Evolutionary conservation across 2,329 filamentous ascomycete species (phyloP).

Genomic region (Beauveria asiatica): DNA sequence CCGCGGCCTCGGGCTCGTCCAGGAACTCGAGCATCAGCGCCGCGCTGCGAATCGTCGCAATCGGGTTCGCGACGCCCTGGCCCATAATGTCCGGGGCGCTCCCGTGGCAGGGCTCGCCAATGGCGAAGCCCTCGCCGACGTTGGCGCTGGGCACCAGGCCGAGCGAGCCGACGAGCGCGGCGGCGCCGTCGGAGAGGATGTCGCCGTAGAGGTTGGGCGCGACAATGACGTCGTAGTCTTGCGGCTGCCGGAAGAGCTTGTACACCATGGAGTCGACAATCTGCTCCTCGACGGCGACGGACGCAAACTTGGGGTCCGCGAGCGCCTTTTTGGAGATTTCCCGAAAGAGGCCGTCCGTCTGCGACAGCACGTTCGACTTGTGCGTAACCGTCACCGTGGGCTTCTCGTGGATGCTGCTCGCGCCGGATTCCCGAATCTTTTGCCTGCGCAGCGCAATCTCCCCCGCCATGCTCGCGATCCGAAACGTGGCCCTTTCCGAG

Average conservation of each 20-base stretch:
- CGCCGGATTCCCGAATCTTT: conserved; percentile 58
- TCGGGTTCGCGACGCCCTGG: conserved; percentile 86
- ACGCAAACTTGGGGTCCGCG: conserved; percentile 51
- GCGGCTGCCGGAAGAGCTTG: conserved; percentile 95
- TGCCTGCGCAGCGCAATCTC: conserved; percentile 87
- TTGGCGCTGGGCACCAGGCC: conserved; percentile 93
- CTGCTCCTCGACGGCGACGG: conserved; percentile 78
- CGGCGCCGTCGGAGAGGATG: conserved; percentile 90
- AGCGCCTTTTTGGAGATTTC: conserved; percentile 68
- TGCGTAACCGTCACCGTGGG: conserved; percentile 93
- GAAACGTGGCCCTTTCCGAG: conserved; percentile 70
- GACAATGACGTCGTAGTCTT: conserved; percentile 94
- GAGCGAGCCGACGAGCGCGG: conserved; percentile 83
- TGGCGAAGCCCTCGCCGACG: conserved; percentile 87
- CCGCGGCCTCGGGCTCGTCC: conserved; percentile 76
- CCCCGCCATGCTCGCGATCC: conserved; percentile 88
- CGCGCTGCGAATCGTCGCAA: conserved; percentile 84
- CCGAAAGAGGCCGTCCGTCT: conserved; percentile 95
- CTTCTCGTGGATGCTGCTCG: conserved; percentile 43
- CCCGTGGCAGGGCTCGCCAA: conserved; percentile 96
- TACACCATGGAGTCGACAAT: conserved; percentile 99
- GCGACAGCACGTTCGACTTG: conserved; percentile 94
- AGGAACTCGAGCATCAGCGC: conserved; percentile 96
- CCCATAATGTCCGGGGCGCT: conserved; percentile 90
- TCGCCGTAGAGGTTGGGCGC: conserved; percentile 97